These are phyloP conservation scores for Macadamia integrifolia DNA, from an alignment of 164 flowering plant genomes.

Conservation along the genomic window DNA sequence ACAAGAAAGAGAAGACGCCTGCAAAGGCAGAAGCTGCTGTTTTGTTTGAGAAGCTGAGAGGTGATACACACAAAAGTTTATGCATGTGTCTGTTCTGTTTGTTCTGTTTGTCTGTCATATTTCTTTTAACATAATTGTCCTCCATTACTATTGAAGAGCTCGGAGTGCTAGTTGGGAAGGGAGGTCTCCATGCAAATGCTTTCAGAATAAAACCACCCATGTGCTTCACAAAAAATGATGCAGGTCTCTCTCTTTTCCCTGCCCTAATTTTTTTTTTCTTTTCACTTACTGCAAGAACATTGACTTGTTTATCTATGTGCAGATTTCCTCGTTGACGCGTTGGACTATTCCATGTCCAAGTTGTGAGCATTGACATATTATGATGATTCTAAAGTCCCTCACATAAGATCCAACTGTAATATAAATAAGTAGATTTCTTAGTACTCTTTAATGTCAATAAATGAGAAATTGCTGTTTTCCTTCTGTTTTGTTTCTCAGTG, in stretches of 20 bases:
- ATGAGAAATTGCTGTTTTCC: no score
- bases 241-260: conserved; percentile 34
- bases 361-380: conserved; percentile 31
- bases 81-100: neutral
- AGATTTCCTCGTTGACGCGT: conserved; percentile 88
- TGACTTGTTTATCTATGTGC: conserved; percentile 17
- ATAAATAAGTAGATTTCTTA: no score
- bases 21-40: conserved; percentile 86
- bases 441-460: no score
- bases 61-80: conserved; percentile 24
- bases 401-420: no score
- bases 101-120: neutral
- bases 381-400: conserved; percentile 5
- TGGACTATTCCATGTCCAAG: conserved; percentile 76
- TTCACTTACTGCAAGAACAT: no score
- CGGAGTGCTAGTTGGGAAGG: conserved; percentile 1
- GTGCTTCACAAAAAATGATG: conserved; percentile 92
- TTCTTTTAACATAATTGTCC: neutral
- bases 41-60: conserved; percentile 83
- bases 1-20: conserved; percentile 80
- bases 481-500: no score
- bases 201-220: conserved; percentile 55
- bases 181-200: neutral
- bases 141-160: neutral
- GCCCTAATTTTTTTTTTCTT: no score